Base-by-base conservation (phyloP, 306 rosid species). In the Rosa multiflora region DNA sequence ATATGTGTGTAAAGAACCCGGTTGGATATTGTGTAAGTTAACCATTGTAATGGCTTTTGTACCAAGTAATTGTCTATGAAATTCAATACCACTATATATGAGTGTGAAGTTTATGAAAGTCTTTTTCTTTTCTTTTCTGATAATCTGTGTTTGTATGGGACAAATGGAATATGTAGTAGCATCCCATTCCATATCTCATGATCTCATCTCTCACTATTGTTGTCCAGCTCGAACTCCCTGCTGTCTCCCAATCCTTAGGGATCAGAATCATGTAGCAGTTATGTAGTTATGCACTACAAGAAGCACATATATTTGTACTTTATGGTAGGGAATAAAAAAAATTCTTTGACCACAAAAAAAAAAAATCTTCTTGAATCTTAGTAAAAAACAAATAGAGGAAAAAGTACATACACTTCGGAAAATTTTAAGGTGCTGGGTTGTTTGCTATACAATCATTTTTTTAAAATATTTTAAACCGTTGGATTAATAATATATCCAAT, bases 11-110 rank as follows among this genome's bases (percentile, higher is more conserved):
- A 78, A 59, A 76, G 68, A 63, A 70, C 18, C 13, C 21, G 48
- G 83, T 80, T 67, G 49, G 77, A 42, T 73, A 11, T 42, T 39
- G 46, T 39, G 46, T 39, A 44, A 63, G 37, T 61, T 61, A 61
- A 23, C 71, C 59, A 44, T 32, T 47, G 72, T 10, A 17, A 62
- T 63, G 62, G 62, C 8, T 47, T 63, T 63, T 75, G 47, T 61
- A 17, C 46, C 29, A 23, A 75, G 56, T 47, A 62, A 23, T 75
- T 46, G 70, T 61, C 12, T 59, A 26, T 75, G 78, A 59, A 59
- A 61, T 59, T 59, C 44, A 44, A 10, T 59, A 61, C 26, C n/a
- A 43, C 37, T 32, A 32, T 29, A 2, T 23, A 61, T 23, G 18
- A 46, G 32, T 29, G 62, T 76, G 71, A 59, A 20, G 70, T 46